Evolutionary conservation across 1,139 yeast genomes (phyloP), one percentile per base, ranked within the genome.

Genomic region (Entelexis sorbosivorans): DNA sequence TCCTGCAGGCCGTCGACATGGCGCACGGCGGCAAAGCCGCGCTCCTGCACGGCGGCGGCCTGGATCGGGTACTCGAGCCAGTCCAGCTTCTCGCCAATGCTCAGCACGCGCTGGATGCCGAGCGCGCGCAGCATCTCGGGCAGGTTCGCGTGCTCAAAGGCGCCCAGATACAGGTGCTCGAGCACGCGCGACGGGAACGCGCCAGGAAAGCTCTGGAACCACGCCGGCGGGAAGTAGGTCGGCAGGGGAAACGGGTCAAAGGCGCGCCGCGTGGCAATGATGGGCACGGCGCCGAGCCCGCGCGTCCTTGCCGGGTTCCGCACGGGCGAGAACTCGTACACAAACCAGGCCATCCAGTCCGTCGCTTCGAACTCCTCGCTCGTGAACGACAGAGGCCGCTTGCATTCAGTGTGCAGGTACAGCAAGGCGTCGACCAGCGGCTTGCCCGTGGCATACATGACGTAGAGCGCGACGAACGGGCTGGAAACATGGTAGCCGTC

Each of bases 111-210:
- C 29, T 74, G 75, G 51, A 91, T 86, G 0, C 88, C 91, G 22
- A 91, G 67, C 49, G 74, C 75, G 32, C 70, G 66, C 52, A 91
- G 69, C 59, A 89, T 67, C 5, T 79, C 77, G 2, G 82, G 73
- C 59, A 81, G 77, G 57, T 79, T 79, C 7, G 97, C 97, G 67
- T 91, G 96, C 47, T 70, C 76, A 49, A 88, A 70, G 2, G 94
- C 82, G 0, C 98, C 98, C 52, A 91, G 71, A 63, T 88, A 91
- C 60, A 91, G 66, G 65, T 89, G 91, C 0, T 93, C 86, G 48
- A 89, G 67, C 3, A 91, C 81, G 50, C 85, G 72, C 0, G 87
- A 80, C 1, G 93, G 93, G 29, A 83, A 64, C 10, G 83, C 76
- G 0, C 91, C 91, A 54, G 68, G 69, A 47, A 66, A 56, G 31